Evolutionary conservation across 495 filamentous ascomycete genomes (phyloP), one percentile per base, ranked within the genome.

Genomic region (Chaetomium fimeti): DNA sequence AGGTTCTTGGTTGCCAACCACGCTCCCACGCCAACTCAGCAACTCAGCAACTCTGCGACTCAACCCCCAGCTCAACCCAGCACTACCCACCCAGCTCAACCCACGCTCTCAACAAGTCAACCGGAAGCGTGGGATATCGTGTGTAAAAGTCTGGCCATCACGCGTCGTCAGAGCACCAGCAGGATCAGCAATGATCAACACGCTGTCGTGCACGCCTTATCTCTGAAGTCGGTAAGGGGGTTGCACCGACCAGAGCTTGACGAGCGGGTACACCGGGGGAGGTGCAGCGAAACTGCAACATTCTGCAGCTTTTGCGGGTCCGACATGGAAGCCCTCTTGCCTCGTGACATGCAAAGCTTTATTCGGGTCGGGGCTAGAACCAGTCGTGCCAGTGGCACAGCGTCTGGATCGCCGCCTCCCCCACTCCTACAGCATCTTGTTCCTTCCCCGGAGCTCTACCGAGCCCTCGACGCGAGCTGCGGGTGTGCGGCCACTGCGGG

Each of bases 281-380:
- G 32, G 32, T 36, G 13, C 40, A 43, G 40, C 15, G 15, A 47
- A 38, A n/a, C n/a, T 11, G 57, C 32, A 36, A 36, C 32, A 5
- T 36, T 36, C 12, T 36, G 32, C 43, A 38, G 45, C 43, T 18
- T 15, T 18, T 22, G 45, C 57, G 57, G 57, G 45, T 38, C 57
- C 42, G n/a, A 22, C 45, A 20, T n/a, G 32, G 32, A 27, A 22
- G 58, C 25, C 45, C 11, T 2, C 9, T 12, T 52, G 12, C 58
- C 58, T 47, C 58, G 58, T 61, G 58, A 61, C 58, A 60, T 28
- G 58, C 58, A 61, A 47, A 61, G 42, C 45, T 25, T 61, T 51
- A n/a, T 54, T 61, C 60, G 60, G 22, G 49, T 20, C 27, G 60
- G 60, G 60, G 48, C 32, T 61, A 61, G 60, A 61, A 53, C 48